phyloP scores from a whole-genome alignment of 768 basidiomycete species.

The Rhodocollybia butyracea region DNA sequence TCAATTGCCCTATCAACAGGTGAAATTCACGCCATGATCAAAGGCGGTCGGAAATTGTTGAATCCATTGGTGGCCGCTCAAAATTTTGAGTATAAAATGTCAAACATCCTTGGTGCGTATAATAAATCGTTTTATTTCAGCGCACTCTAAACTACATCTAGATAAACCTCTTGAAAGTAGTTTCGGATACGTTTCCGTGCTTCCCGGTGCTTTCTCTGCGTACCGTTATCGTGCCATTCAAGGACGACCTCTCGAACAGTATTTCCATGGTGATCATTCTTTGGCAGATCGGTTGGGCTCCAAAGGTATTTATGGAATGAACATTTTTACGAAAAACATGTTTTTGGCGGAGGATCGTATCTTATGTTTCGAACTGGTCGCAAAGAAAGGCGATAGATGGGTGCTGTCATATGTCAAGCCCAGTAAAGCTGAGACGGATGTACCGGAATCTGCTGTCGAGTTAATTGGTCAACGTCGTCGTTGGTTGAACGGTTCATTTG shows the following conservation, averaged over 20 bases:
- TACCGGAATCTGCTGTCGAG: slow-evolving; percentile 90
- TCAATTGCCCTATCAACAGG: slow-evolving; percentile 9
- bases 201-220: slow-evolving; percentile 96
- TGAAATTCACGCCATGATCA: slow-evolving; percentile 96
- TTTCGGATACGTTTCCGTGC: slow-evolving; percentile 93
- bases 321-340: slow-evolving; percentile 95
- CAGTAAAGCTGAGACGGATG: slow-evolving; percentile 93
- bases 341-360: slow-evolving; percentile 90
- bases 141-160: slow-evolving; percentile 19
- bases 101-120: slow-evolving; percentile 79
- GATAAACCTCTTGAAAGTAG: slow-evolving; percentile 94
- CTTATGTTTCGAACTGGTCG: slow-evolving; percentile 94
- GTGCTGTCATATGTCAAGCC: slow-evolving; percentile 89
- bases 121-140: not conserved
- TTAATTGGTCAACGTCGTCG: slow-evolving; percentile 93
- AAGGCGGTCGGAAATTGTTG: slow-evolving; percentile 85
- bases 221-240: slow-evolving; percentile 93
- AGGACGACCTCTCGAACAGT: slow-evolving; percentile 82
- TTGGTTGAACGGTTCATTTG: slow-evolving; percentile 96
- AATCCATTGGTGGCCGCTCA: slow-evolving; percentile 94
- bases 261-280: slow-evolving; percentile 86
- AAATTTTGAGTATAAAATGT: slow-evolving; percentile 99
- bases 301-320: slow-evolving; percentile 96
- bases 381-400: slow-evolving; percentile 86
- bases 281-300: slow-evolving; percentile 88